These are phyloP conservation scores for Penicillium flavigenum DNA, from an alignment of 495 filamentous ascomycete genomes.

Conservation along the genomic window DNA sequence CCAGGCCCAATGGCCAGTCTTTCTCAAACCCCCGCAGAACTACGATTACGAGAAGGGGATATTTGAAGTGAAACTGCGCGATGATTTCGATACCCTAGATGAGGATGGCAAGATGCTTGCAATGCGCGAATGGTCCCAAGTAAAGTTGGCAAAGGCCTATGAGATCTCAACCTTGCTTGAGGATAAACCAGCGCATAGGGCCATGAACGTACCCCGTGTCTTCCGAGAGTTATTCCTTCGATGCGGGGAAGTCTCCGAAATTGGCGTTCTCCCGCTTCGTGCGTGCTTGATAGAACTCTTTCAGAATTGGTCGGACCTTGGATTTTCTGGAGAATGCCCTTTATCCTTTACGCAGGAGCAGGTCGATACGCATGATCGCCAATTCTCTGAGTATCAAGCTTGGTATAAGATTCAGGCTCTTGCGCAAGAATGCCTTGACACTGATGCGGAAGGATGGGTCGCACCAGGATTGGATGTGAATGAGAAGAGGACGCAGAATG, in stretches of 20 bases:
- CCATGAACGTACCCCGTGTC: slow-evolving; percentile 30
- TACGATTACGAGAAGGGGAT: slow-evolving; percentile 28
- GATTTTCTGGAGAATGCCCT: slow-evolving; percentile 31
- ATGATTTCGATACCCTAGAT: slow-evolving; percentile 33
- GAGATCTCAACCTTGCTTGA: slow-evolving; percentile 33
- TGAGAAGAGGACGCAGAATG: slow-evolving; percentile 30
- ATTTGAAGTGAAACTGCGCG: slow-evolving; percentile 27
- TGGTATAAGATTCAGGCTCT: slow-evolving; percentile 34
- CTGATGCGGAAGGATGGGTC: slow-evolving; percentile 41
- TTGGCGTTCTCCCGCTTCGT: slow-evolving; percentile 36
- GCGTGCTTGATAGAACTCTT: slow-evolving; percentile 37
- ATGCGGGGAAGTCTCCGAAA: slow-evolving; percentile 31
- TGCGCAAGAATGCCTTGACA: slow-evolving; percentile 35
- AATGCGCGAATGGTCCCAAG: slow-evolving; percentile 24
- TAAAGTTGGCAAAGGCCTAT: slow-evolving; percentile 37
- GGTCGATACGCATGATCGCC: slow-evolving; percentile 24
- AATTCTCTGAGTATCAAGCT: slow-evolving; percentile 33
- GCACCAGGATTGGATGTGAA: slow-evolving; percentile 33
- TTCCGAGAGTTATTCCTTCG: slow-evolving; percentile 39
- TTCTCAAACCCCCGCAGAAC: slow-evolving; percentile 31
- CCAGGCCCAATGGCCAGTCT: slow-evolving; percentile 34
- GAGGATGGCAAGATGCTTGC: slow-evolving; percentile 24
- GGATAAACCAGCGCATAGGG: slow-evolving; percentile 29
- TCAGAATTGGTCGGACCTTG: slow-evolving; percentile 31
- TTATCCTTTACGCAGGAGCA: slow-evolving; percentile 32